Base-by-base conservation (phyloP, 2,329 filamentous ascomycete genomes). In the Colletotrichum sidae region DNA sequence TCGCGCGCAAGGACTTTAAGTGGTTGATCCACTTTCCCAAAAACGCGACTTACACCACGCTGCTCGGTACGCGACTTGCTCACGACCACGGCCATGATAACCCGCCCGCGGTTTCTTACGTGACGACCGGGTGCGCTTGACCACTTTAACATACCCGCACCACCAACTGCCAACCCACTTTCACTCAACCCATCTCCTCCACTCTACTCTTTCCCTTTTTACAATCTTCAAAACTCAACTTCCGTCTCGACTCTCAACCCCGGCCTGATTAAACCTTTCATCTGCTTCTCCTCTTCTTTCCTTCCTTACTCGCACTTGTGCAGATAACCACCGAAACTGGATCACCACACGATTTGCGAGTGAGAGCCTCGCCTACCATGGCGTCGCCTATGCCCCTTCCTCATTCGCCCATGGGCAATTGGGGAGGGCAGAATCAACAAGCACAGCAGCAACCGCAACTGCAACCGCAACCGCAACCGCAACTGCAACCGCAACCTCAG, bases 371-470 rank as follows among this genome's bases (percentile, higher is more conserved):
- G 57, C 69, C 69, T 67, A 73, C 70, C 72, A 81, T 81, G 79
- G 77, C 78, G 58, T 79, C 78, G 71, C 78, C 77, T 45, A 72
- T 76, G 72, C 77, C 77, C 44, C 69, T 68, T 68, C 77, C 77
- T 44, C 69, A 69, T 68, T 68, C 74, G 45, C 69, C 74, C 55
- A 69, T 70, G 66, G 72, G 72, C 67, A 74, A 73, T 61, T 78
- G 75, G 75, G 74, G 73, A 68, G 69, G 25, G 25, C 25, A 25
- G 67, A 65, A 70, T 72, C 59, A 65, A 69, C 67, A 73, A 76
- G 66, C 38, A 59, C 44, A 52, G 17, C 25, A 25, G 25, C 25
- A 25, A 25, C 4, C 25, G 25, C 25, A 25, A 25, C 17, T 2
- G 17, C 25, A 25, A 25, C 4, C 25, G 25, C 25, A 25, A 25